A percentile compares a stretch with the other conserved stretches of the same genome.
phyloP scores from a whole-genome alignment of 2,329 filamentous ascomycete species.

The Nakataea oryzae region DNA sequence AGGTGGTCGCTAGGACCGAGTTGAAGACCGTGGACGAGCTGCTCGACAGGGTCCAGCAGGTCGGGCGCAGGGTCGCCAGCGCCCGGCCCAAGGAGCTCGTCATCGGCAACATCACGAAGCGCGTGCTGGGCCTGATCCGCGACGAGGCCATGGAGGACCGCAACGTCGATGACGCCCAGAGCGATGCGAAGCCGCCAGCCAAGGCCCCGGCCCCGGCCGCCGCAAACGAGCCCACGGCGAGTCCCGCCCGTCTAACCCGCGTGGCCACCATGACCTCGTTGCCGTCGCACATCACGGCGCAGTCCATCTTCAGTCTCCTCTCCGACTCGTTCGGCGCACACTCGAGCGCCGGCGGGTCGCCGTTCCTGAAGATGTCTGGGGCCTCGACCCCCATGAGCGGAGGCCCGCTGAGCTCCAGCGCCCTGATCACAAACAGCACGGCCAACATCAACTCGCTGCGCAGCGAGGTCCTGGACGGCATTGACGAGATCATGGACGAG shows the following conservation, averaged over 20 bases:
- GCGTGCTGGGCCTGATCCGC: slow-evolving; percentile 81
- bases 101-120: slow-evolving; percentile 86
- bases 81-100: slow-evolving; percentile 87
- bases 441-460: slow-evolving; percentile 59
- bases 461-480: slow-evolving; percentile 85
- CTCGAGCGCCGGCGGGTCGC: slow-evolving; percentile 38
- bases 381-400: slow-evolving; percentile 18
- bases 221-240: slow-evolving; percentile 43
- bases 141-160: slow-evolving; percentile 80
- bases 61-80: slow-evolving; percentile 66
- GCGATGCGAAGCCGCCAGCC: not conserved
- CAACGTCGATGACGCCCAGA: slow-evolving; percentile 48
- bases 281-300: slow-evolving; percentile 45
- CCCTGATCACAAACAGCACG: not conserved
- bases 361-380: slow-evolving; percentile 23
- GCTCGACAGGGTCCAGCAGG: slow-evolving; percentile 66
- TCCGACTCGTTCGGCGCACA: slow-evolving; percentile 35
- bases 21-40: slow-evolving; percentile 70
- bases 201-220: slow-evolving; percentile 2
- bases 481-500: slow-evolving; percentile 93
- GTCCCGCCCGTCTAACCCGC: slow-evolving; percentile 8
- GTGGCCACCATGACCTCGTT: slow-evolving; percentile 25
- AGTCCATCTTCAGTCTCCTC: slow-evolving; percentile 82
- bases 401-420: slow-evolving; percentile 18
- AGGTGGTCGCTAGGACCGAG: slow-evolving; percentile 73